These are phyloP conservation scores for Trichoderma erinaceum DNA, from an alignment of 495 filamentous ascomycete species.

Conservation along the genomic window DNA sequence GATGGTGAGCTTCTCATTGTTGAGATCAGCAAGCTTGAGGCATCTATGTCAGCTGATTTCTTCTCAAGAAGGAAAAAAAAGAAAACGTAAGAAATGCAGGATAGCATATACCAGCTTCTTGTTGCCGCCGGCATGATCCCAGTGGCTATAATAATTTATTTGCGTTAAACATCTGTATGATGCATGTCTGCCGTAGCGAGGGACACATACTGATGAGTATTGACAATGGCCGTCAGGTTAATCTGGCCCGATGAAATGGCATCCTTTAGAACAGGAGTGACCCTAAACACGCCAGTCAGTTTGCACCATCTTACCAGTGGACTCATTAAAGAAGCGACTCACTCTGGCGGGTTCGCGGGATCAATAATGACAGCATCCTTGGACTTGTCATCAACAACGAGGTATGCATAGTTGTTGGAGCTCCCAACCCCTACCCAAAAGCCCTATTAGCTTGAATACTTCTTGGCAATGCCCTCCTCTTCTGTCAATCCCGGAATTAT, in stretches of 20 bases:
- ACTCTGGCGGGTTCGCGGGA: conserved; percentile 90
- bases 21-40: conserved; percentile 60
- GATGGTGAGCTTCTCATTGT: conserved; percentile 52
- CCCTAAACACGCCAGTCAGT: conserved; percentile 45
- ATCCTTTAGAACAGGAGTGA: conserved; percentile 70
- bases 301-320: not conserved
- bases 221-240: conserved; percentile 82
- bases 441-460: not conserved
- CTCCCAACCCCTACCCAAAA: conserved; percentile 68
- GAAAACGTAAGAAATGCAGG: not conserved
- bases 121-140: conserved; percentile 94
- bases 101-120: conserved; percentile 57
- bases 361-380: conserved; percentile 91
- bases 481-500: not conserved
- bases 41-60: not conserved
- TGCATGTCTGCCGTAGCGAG: not conserved
- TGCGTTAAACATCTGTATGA: not conserved
- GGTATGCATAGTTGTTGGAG: conserved; percentile 94
- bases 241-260: conserved; percentile 65
- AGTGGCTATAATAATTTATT: conserved; percentile 54
- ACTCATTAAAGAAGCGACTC: conserved; percentile 26
- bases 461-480: not conserved
- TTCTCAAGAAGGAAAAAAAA: conserved; percentile 19
- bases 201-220: conserved; percentile 83
- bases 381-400: conserved; percentile 84